phyloP scores from a whole-genome alignment of 495 filamentous ascomycete species.

The Penicillium turbatum region DNA sequence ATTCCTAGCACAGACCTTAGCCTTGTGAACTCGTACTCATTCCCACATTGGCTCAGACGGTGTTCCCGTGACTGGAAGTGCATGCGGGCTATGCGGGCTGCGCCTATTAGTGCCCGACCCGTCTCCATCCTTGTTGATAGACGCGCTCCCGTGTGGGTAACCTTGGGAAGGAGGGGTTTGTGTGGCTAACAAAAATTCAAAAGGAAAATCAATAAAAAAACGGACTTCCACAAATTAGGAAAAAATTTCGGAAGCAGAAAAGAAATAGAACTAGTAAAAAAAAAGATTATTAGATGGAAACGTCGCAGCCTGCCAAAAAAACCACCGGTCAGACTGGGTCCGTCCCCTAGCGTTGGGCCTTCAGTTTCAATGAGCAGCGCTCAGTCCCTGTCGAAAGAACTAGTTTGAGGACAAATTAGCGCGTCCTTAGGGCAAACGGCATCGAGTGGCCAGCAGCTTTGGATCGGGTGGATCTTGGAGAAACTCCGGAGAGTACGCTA shows the following conservation, averaged over 20 bases:
- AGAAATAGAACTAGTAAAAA: conserved; percentile 4
- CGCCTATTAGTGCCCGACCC: conserved; percentile 34
- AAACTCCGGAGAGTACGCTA: conserved; percentile 7
- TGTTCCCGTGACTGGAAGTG: conserved; percentile 39
- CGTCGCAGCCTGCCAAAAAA: conserved; percentile 15
- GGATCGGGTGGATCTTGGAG: conserved; percentile 18
- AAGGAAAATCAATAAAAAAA: background rate
- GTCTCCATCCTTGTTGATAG: conserved; percentile 29
- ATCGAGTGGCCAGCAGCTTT: conserved; percentile 28
- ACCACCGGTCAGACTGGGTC: conserved; percentile 14
- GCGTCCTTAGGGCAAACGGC: conserved; percentile 21
- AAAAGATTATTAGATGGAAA: conserved; percentile 9
- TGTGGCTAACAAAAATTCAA: background rate
- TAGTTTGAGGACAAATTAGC: conserved; percentile 21
- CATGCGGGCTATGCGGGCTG: conserved; percentile 47
- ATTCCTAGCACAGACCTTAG: conserved; percentile 5
- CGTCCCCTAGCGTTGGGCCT: conserved; percentile 10
- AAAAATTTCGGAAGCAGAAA: conserved; percentile 3
- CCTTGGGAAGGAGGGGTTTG: background rate
- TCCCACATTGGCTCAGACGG: conserved; percentile 19
- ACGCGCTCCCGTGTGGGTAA: conserved; percentile 33
- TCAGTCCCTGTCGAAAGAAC: conserved; percentile 20
- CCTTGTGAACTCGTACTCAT: background rate
- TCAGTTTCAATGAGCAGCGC: conserved; percentile 10
- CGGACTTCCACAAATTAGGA: background rate